Evolutionary conservation across 2,329 filamentous ascomycete species (phyloP).

Genomic region (Drechslerella stenobrocha): DNA sequence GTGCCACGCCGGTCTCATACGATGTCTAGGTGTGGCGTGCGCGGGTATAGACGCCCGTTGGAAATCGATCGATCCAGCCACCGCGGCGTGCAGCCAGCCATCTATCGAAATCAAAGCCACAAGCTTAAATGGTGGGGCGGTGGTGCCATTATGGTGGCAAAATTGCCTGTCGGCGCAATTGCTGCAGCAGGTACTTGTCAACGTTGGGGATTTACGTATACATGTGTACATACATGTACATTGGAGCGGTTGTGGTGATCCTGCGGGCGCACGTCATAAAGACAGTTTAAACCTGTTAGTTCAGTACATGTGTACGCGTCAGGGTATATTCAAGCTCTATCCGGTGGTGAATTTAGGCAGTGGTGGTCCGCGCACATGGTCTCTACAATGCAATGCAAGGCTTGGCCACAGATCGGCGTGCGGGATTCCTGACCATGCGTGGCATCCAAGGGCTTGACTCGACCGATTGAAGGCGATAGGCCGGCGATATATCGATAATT

Average conservation of each 20-base stretch:
- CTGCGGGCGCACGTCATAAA: background rate
- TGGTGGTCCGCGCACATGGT: background rate
- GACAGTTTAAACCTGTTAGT: background rate
- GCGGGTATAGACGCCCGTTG: background rate
- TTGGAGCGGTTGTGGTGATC: too few species aligned
- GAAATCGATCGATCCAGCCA: background rate
- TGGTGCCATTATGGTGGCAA: too few species aligned
- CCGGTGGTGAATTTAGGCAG: constrained; percentile 4
- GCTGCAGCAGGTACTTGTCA: too few species aligned
- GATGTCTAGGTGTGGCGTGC: background rate
- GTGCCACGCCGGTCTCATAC: background rate
- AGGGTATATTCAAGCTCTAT: background rate
- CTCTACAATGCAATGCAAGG: background rate
- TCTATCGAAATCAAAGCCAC: too few species aligned
- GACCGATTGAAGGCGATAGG: background rate
- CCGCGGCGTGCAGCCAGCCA: too few species aligned
- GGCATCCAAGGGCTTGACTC: background rate
- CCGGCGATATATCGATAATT: background rate
- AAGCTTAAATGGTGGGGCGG: too few species aligned
- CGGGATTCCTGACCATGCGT: too few species aligned
- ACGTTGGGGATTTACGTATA: too few species aligned
- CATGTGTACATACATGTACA: too few species aligned
- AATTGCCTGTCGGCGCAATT: too few species aligned
- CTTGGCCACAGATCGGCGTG: background rate
- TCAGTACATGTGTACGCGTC: background rate